Conservation (phyloP, 768 basidiomycete species). For the Hydnomerulius pinastri region DNA sequence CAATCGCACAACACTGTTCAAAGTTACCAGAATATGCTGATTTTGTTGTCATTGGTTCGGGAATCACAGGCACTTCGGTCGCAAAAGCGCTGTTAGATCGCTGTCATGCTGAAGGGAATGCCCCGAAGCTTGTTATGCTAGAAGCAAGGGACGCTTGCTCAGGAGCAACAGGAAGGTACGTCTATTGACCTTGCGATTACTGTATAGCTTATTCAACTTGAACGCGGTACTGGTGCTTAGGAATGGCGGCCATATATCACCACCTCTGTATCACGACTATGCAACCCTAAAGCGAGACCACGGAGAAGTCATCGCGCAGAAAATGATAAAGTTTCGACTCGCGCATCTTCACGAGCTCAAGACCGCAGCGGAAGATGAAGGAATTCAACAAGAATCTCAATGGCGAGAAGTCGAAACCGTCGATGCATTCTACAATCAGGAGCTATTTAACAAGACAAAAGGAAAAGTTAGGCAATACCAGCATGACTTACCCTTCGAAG, state of each 20-base stretch:
- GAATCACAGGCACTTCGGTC: constrained; percentile 69
- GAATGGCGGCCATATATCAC: constrained; percentile 72
- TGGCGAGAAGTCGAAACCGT: constrained; percentile 57
- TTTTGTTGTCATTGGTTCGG: constrained; percentile 74
- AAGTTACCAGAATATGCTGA: constrained; percentile 48
- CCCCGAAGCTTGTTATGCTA: constrained; percentile 63
- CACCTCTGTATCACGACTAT: constrained; percentile 63
- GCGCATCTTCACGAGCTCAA: constrained; percentile 55
- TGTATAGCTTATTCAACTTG: neutral
- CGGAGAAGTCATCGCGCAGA: constrained; percentile 48
- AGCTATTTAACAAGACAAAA: constrained; percentile 45
- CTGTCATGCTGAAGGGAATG: constrained; percentile 22
- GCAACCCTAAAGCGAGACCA: constrained; percentile 42
- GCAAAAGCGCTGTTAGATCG: constrained; percentile 53
- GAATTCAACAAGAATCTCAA: constrained; percentile 52
- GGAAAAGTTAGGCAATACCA: constrained; percentile 45
- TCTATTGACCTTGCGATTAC: neutral
- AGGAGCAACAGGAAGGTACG: constrained; percentile 72
- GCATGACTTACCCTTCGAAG: constrained; percentile 52
- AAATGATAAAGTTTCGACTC: constrained; percentile 61
- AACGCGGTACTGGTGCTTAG: constrained; percentile 34
- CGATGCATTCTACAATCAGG: constrained; percentile 53
- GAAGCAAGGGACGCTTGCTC: constrained; percentile 81
- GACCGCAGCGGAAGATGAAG: constrained; percentile 53
- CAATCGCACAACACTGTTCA: constrained; percentile 42